Base-by-base conservation (phyloP, 2,329 filamentous ascomycete genomes). In the Trichoderma aggressivum region DNA sequence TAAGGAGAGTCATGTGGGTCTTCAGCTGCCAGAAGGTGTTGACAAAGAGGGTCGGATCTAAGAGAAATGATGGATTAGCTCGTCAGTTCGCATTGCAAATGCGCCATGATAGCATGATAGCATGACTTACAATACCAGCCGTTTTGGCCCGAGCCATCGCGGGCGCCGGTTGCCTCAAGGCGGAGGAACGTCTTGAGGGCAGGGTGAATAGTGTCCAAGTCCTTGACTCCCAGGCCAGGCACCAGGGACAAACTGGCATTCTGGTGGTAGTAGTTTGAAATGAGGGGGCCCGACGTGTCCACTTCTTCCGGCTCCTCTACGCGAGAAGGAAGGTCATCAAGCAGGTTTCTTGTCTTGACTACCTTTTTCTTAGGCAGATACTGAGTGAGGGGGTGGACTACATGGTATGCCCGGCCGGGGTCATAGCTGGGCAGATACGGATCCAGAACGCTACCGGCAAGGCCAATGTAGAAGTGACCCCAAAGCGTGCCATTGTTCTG, bases 11-110 rank as follows among this genome's bases (percentile, higher is more conserved):
- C 95, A 98, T 98, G 76, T 98, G 94, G 74, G 87, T 91, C 79
- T 89, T 93, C 74, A 99, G 86, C 82, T 98, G 95, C 96, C 96
- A 99, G 82, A 99, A 99, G 5, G 92, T 97, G 83, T 99, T 99
- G 79, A 96, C 85, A 79, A 94, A 99, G 50, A 98, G 83, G 58
- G 98, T 89, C 5, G 96, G 96, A 78, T 89, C 84, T 86, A 67
- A 1, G n/a, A 34, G 39, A 34, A 28, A n/a, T 34, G 60, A 30
- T 28, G 7, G 7, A 28, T 69, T 30, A 69, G 66, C 32, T 30
- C 18, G 14, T 30, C 59, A 6, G 6, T 18, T 43, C 10, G 21
- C 34, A n/a, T 53, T 50, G 14, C n/a, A 28, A 32, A n/a, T 18
- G 28, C n/a, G n/a, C n/a, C n/a, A n/a, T n/a, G n/a, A n/a, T 12